A percentile compares a stretch with the other conserved stretches of the same genome.
Evolutionary conservation across 1,284 basidiomycete species (phyloP).

Genomic region (Trametes sp.): DNA sequence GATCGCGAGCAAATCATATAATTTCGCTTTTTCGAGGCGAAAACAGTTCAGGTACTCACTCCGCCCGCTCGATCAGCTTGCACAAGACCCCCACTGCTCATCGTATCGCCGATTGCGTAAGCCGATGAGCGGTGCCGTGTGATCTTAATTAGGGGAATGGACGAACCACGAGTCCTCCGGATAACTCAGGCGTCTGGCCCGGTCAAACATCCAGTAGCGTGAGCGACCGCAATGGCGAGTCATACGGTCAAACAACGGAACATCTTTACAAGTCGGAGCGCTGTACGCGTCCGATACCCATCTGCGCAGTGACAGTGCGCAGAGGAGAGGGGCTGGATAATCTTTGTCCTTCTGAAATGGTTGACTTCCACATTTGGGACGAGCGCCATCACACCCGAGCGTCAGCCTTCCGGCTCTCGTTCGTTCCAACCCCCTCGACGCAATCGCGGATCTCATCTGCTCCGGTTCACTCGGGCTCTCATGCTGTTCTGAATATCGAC

Average conservation of each 20-base stretch:
- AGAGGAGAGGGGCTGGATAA: neutral
- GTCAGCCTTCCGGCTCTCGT: neutral
- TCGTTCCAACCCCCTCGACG: neutral
- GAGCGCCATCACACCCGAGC: neutral
- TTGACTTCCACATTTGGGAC: slow-evolving; percentile 13
- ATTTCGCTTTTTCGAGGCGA: slow-evolving; percentile 25
- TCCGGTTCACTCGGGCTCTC: slow-evolving; percentile 14
- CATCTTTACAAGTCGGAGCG: neutral
- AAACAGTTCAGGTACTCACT: slow-evolving; percentile 24
- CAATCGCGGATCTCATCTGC: neutral
- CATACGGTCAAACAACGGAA: neutral
- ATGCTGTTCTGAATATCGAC: neutral
- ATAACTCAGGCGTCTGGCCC: slow-evolving; percentile 4
- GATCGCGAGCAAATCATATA: slow-evolving; percentile 23
- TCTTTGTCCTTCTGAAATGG: no score
- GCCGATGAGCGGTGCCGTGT: slow-evolving; percentile 25
- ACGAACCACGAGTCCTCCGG: slow-evolving; percentile 18
- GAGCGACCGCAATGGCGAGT: neutral
- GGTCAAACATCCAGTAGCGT: no score
- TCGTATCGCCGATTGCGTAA: slow-evolving; percentile 27
- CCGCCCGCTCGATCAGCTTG: slow-evolving; percentile 21
- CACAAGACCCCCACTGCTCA: slow-evolving; percentile 22
- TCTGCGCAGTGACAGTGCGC: slow-evolving; percentile 1
- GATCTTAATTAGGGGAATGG: slow-evolving; percentile 30
- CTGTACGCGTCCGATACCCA: neutral